These are phyloP conservation scores for Clitopilus hobsonii DNA, from an alignment of 768 basidiomycete genomes.

Conservation along the genomic window DNA sequence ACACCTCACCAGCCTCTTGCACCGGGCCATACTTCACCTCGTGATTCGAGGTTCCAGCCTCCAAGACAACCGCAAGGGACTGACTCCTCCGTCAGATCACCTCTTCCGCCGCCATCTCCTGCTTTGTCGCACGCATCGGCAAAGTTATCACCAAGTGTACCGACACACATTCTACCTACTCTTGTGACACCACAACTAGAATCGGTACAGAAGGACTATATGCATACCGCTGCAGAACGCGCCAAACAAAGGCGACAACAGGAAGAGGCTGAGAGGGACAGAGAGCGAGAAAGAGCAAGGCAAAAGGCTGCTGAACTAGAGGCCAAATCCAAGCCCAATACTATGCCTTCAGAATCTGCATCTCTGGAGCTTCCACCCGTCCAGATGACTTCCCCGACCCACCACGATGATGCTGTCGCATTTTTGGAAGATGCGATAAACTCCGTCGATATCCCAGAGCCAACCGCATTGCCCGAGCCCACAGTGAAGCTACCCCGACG, in stretches of 20 bases:
- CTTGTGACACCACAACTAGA: conserved; percentile 47
- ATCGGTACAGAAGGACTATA: conserved; percentile 64
- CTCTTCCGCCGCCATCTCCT: conserved; percentile 38
- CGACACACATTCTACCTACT: conserved; percentile 25
- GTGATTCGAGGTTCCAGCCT: conserved; percentile 35
- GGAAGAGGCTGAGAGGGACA: conserved; percentile 81
- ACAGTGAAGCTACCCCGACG: conserved; percentile 11
- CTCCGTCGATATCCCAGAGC: conserved; percentile 6
- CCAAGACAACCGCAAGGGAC: conserved; percentile 22
- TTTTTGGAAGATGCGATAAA: conserved; percentile 45
- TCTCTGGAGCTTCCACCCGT: neutral
- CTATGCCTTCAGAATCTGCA: conserved; percentile 1
- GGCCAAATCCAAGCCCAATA: conserved; percentile 51
- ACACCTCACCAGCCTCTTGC: conserved; percentile 21
- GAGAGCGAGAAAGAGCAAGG: conserved; percentile 73
- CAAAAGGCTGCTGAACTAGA: conserved; percentile 77
- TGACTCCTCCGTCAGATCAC: conserved; percentile 15
- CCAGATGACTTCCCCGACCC: neutral
- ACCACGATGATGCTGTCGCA: conserved; percentile 34
- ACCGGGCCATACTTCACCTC: conserved; percentile 35
- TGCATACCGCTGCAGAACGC: conserved; percentile 83
- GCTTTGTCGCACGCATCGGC: conserved; percentile 36
- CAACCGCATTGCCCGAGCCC: neutral
- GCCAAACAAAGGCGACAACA: conserved; percentile 75
- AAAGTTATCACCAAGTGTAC: conserved; percentile 29